Conservation (phyloP, 1,284 basidiomycete genomes). For the Wallemia ichthyophaga region DNA sequence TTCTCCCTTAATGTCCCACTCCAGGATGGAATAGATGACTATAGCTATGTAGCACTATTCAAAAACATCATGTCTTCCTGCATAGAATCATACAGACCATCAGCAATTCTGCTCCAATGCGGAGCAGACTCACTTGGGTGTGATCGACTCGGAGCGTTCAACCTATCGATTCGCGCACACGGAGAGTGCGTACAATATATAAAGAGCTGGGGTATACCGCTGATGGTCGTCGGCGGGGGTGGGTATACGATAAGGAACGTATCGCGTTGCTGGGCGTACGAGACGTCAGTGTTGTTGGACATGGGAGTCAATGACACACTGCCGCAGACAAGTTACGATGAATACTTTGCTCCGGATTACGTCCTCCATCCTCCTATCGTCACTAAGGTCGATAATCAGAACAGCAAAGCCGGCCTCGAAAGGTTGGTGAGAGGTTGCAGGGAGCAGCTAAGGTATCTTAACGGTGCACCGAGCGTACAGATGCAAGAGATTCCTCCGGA, state of each 20-base stretch:
- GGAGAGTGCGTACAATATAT: slow-evolving; percentile 95
- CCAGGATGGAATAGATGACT: slow-evolving; percentile 87
- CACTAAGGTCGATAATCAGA: slow-evolving; percentile 72
- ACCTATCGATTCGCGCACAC: slow-evolving; percentile 93
- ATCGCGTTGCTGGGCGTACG: slow-evolving; percentile 94
- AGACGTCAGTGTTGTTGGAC: slow-evolving; percentile 76
- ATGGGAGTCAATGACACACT: slow-evolving; percentile 55
- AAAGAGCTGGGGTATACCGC: slow-evolving; percentile 60
- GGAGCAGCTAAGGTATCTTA: slow-evolving; percentile 73
- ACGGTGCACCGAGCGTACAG: slow-evolving; percentile 79
- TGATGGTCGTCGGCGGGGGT: slow-evolving; percentile 74
- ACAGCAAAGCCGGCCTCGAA: slow-evolving; percentile 50
- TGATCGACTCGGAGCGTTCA: slow-evolving; percentile 86
- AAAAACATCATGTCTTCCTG: slow-evolving; percentile 87
- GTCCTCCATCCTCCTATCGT: slow-evolving; percentile 75
- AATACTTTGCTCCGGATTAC: slow-evolving; percentile 76
- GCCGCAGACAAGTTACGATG: slow-evolving; percentile 64
- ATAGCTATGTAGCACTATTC: slow-evolving; percentile 81
- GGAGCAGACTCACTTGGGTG: slow-evolving; percentile 88
- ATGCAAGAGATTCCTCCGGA: slow-evolving; percentile 93
- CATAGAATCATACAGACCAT: slow-evolving; percentile 62
- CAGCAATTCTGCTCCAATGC: slow-evolving; percentile 81
- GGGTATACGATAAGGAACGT: slow-evolving; percentile 81
- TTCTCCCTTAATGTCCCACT: slow-evolving; percentile 88
- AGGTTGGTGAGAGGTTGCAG: slow-evolving; percentile 55